Conservation (phyloP, 352 stramenopile species). For the Globisporangium acanthophoron region DNA sequence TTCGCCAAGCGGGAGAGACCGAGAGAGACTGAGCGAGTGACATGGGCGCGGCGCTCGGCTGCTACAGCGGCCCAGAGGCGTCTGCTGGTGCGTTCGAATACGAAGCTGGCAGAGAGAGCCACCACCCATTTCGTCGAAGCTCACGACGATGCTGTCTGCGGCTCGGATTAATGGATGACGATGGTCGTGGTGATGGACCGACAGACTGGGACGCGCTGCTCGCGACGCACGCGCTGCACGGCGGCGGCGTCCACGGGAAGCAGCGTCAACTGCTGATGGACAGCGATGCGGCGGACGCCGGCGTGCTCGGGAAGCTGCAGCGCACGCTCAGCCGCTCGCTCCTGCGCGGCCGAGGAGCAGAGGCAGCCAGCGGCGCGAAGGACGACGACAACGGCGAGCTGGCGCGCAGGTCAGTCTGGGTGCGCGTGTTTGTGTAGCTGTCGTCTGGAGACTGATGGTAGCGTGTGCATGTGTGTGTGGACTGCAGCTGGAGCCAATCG, state of each 20-base stretch:
- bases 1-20: background rate
- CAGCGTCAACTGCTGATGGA: conserved; percentile 1
- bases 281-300: conserved; percentile 12
- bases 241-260: conserved; percentile 9
- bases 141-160: no score
- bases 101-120: no score
- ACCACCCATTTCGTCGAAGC: no score
- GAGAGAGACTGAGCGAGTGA: background rate
- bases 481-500: conserved; percentile 30
- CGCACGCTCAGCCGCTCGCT: conserved; percentile 42
- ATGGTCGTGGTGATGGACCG: background rate
- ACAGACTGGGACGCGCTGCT: conserved; percentile 15
- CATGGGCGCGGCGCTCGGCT: conserved; percentile 55
- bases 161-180: background rate
- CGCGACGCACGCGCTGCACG: conserved; percentile 1
- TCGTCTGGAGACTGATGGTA: background rate
- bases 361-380: background rate
- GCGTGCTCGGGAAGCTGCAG: conserved; percentile 49
- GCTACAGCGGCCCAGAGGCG: conserved; percentile 20
- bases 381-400: conserved; percentile 1
- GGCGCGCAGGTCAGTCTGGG: conserved; percentile 4
- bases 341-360: conserved; percentile 6
- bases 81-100: conserved; percentile 6
- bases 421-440: background rate
- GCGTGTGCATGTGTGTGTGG: background rate